Evolutionary conservation across 768 basidiomycete species (phyloP), one percentile per base, ranked within the genome.

Genomic region (Pleurotus platypus): DNA sequence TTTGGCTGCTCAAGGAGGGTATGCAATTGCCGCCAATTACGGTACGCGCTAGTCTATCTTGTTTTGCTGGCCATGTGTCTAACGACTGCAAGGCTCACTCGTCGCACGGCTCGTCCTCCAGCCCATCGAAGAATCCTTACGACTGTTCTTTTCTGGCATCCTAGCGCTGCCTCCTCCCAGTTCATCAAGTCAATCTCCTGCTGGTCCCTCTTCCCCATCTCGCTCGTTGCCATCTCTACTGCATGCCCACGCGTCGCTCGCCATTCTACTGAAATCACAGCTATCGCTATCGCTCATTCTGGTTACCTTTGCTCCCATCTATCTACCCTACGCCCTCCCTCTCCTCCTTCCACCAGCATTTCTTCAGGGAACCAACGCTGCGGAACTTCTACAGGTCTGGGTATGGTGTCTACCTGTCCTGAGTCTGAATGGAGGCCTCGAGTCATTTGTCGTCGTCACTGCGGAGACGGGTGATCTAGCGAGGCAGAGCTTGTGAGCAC

Each of bases 11-110:
- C 94, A 98, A 70, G 96, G 93, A 3, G 95, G 94, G 1, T 98
- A 97, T 69, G 96, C 95, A 0, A 78, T 98, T 11, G 96, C 97
- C 11, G 88, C 90, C 39, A 98, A 98, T 70, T 99, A 98, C 67
- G 97, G 96, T 91, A 53, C 49, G 82, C 67, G 12, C 11, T 16
- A 40, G 5, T 54, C 13, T 27, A 45, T 16, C 8, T 20, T 30
- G 45, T 26, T 2, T 12, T 2, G 37, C 9, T 15, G 20, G 5
- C 35, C 11, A 12, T 8, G 15, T 22, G 11, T 18, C 20, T 26
- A 50, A 13, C 20, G 20, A 57, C 56, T 46, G 8, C 3, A 63
- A 96, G 95, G 96, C 49, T 97, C 96, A 2, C 80, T 98, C 12
- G 75, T 97, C 22, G 96, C 94, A 4, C 86, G 97, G 15, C 89